phyloP scores from a whole-genome alignment of 73 alveolate genomes.

The Paramecium bursaria region DNA sequence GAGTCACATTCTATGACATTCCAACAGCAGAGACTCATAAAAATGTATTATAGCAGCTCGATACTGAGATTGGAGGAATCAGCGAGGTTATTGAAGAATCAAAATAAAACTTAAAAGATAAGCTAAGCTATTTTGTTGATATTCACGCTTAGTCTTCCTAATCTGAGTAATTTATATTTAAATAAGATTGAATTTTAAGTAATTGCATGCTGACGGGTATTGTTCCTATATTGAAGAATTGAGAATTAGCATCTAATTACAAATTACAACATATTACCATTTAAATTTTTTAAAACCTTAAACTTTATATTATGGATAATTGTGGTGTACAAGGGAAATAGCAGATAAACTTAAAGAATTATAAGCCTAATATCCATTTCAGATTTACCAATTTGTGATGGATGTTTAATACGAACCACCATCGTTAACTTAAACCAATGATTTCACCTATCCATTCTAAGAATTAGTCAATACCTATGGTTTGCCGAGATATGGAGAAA shows the following conservation, averaged over 20 bases:
- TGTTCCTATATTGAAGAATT: slow-evolving; percentile 34
- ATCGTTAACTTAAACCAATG: slow-evolving; percentile 81
- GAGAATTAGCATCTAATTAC: not conserved
- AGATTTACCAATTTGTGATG: slow-evolving; percentile 72
- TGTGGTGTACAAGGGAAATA: slow-evolving; percentile 77
- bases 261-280: slow-evolving; percentile 3
- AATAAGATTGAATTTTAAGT: not conserved
- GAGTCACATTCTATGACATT: slow-evolving; percentile 62
- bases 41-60: slow-evolving; percentile 21
- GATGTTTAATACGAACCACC: slow-evolving; percentile 64
- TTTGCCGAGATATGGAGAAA: slow-evolving; percentile 95
- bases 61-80: not conserved
- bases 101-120: not conserved
- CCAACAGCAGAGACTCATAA: slow-evolving; percentile 63
- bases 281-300: slow-evolving; percentile 62
- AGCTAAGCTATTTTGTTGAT: not conserved
- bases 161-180: no score
- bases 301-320: slow-evolving; percentile 71
- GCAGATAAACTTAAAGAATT: slow-evolving; percentile 64
- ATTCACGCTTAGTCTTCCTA: not conserved
- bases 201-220: not conserved
- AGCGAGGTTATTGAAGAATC: not conserved
- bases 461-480: slow-evolving; percentile 97
- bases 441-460: slow-evolving; percentile 89
- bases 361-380: slow-evolving; percentile 66